Conservation (phyloP, 352 stramenopile genomes). For the Phytophthora parvispora region DNA sequence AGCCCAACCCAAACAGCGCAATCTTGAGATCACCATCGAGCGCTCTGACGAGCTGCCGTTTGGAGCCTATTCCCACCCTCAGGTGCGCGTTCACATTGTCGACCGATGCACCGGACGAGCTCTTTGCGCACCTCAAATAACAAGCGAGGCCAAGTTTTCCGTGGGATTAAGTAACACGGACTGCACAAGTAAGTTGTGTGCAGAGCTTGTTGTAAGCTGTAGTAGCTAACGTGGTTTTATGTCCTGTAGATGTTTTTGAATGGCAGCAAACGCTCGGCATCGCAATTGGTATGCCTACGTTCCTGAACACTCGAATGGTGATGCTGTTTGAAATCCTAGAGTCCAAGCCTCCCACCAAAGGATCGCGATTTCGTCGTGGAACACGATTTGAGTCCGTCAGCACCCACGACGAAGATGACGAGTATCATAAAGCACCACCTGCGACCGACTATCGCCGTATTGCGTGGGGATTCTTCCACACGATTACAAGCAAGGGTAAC, state of each 20-base stretch:
- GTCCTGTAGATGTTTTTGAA: constrained; percentile 52
- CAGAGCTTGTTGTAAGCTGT: background rate
- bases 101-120: constrained; percentile 60
- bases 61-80: constrained; percentile 46
- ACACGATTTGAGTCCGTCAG: constrained; percentile 38
- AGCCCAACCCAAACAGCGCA: constrained; percentile 14
- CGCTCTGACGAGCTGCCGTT: constrained; percentile 69
- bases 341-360: constrained; percentile 22
- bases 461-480: constrained; percentile 74
- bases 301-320: constrained; percentile 50
- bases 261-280: constrained; percentile 59
- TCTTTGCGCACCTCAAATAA: constrained; percentile 38
- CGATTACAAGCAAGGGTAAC: constrained; percentile 55
- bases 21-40: constrained; percentile 49
- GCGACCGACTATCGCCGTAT: constrained; percentile 37
- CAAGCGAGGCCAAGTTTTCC: constrained; percentile 27
- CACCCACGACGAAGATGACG: constrained; percentile 38
- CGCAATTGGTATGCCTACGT: constrained; percentile 37
- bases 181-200: constrained; percentile 25
- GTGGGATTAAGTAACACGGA: constrained; percentile 7
- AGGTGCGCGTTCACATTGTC: constrained; percentile 59
- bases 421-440: constrained; percentile 11
- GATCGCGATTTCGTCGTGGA: constrained; percentile 22
- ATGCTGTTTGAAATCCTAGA: constrained; percentile 74
- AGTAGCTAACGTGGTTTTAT: background rate